Percentiles rank a stretch among this genome's conserved stretches.
Evolutionary conservation across 179 eudicot species (phyloP).

Genomic region (Silene noctiflora): DNA sequence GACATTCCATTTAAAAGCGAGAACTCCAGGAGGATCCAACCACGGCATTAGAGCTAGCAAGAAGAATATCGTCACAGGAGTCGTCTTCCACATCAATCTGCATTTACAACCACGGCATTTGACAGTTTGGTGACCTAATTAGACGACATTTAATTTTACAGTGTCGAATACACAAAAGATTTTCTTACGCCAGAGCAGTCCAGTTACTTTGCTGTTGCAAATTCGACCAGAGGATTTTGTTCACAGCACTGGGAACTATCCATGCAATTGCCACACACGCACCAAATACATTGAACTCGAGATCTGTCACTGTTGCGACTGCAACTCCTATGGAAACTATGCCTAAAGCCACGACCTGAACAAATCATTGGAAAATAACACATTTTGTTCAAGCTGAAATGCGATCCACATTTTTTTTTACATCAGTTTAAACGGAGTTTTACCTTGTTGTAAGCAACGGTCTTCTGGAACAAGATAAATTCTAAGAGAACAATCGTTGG

Average conservation of each 20-base stretch:
- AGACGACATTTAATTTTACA: no score
- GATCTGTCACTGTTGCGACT: slow-evolving; percentile 84
- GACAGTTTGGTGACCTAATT: no score
- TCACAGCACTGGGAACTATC: slow-evolving; percentile 87
- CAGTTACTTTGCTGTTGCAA: slow-evolving; percentile 84
- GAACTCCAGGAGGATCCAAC: slow-evolving; percentile 86
- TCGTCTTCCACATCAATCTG: slow-evolving; percentile 99
- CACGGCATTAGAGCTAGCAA: slow-evolving; percentile 71
- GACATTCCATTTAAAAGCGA: slow-evolving; percentile 67
- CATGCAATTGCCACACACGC: slow-evolving; percentile 83
- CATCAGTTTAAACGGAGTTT: not conserved
- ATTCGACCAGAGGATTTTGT: slow-evolving; percentile 85
- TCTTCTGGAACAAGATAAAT: slow-evolving; percentile 65
- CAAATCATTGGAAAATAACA: not conserved
- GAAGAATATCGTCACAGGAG: slow-evolving; percentile 80
- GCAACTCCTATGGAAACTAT: slow-evolving; percentile 83
- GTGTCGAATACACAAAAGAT: no score
- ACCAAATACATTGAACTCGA: slow-evolving; percentile 78
- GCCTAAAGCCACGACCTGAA: slow-evolving; percentile 66
- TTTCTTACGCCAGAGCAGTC: slow-evolving; percentile 89
- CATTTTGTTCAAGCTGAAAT: not conserved
- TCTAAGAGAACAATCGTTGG: slow-evolving; percentile 88
- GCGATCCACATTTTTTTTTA: not conserved
- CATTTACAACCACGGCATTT: not conserved
- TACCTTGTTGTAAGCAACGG: slow-evolving; percentile 64